Percentiles rank a stretch among this genome's conserved stretches.
These are phyloP conservation scores for Penicillium palitans DNA, from an alignment of 2,329 filamentous ascomycete genomes.

Conservation along the genomic window DNA sequence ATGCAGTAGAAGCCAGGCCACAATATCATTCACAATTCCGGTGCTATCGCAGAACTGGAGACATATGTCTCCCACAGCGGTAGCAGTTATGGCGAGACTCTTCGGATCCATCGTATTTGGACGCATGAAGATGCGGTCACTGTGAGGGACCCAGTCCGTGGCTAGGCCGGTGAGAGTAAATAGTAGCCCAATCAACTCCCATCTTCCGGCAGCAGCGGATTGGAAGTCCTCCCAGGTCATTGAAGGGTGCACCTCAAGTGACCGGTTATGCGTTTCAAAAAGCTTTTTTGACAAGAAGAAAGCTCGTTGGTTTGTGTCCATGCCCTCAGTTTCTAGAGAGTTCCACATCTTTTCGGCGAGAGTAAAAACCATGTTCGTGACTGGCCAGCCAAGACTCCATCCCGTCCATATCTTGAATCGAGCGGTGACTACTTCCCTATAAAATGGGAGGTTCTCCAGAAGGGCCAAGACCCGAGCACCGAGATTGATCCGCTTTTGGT, in stretches of 20 bases:
- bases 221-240: constrained; percentile 26
- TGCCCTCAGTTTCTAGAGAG: constrained; percentile 5
- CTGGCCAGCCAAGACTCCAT: constrained; percentile 21
- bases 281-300: constrained; percentile 19
- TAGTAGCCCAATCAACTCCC: constrained; percentile 28
- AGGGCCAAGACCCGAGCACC: constrained; percentile 24
- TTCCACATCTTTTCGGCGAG: constrained; percentile 21
- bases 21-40: constrained; percentile 27
- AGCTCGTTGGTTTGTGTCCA: constrained; percentile 14
- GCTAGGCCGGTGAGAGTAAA: constrained; percentile 22
- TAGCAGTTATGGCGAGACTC: constrained; percentile 15
- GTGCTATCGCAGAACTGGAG: constrained; percentile 28
- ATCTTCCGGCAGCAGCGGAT: constrained; percentile 16
- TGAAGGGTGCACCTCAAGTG: constrained; percentile 15
- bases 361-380: constrained; percentile 22
- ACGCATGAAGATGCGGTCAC: constrained; percentile 5
- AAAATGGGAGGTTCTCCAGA: constrained; percentile 24
- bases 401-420: constrained; percentile 22
- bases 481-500: constrained; percentile 21
- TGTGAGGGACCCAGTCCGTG: constrained; percentile 12
- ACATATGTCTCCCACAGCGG: constrained; percentile 32
- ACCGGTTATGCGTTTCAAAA: constrained; percentile 21
- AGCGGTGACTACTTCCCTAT: constrained; percentile 18
- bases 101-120: constrained; percentile 6
- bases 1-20: constrained; percentile 32